These are phyloP conservation scores for Exophiala phaeomuriformis DNA, from an alignment of 2,329 filamentous ascomycete species.

Conservation along the genomic window DNA sequence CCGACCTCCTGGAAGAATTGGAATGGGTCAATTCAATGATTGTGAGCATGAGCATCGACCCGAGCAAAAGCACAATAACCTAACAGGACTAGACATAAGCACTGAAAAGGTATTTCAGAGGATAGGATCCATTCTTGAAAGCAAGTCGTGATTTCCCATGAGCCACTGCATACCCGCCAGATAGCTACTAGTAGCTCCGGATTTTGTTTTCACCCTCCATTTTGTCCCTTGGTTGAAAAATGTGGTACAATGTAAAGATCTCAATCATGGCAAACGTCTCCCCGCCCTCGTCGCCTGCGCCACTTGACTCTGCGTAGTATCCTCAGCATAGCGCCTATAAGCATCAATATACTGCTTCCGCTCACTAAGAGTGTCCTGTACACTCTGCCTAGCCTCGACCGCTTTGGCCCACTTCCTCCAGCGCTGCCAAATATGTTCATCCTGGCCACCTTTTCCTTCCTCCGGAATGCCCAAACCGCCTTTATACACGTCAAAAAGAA, in stretches of 20 bases:
- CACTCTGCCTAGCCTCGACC: constrained; percentile 53
- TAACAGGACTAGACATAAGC: too few species aligned
- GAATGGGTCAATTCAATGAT: too few species aligned
- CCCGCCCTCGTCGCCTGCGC: constrained; percentile 58
- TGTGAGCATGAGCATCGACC: neutral
- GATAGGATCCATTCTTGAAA: too few species aligned
- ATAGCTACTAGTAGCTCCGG: too few species aligned
- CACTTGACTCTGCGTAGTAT: constrained; percentile 55
- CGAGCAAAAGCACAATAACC: neutral
- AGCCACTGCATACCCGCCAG: too few species aligned
- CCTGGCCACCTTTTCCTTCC: constrained; percentile 43
- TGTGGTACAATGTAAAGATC: neutral
- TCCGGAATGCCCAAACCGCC: constrained; percentile 46
- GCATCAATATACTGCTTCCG: constrained; percentile 60
- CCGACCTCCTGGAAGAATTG: too few species aligned
- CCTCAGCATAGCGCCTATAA: constrained; percentile 61
- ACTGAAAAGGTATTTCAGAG: too few species aligned
- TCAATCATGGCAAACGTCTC: constrained; percentile 49
- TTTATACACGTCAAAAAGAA: constrained; percentile 70
- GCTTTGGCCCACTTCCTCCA: constrained; percentile 61
- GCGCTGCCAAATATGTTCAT: constrained; percentile 54
- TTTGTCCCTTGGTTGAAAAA: too few species aligned
- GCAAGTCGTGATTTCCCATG: too few species aligned
- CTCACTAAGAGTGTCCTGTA: constrained; percentile 61
- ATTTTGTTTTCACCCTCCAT: too few species aligned